Evolutionary conservation across 371 early-diverging fungal genomes (phyloP).

Genomic region (Rhizopus sp.): DNA sequence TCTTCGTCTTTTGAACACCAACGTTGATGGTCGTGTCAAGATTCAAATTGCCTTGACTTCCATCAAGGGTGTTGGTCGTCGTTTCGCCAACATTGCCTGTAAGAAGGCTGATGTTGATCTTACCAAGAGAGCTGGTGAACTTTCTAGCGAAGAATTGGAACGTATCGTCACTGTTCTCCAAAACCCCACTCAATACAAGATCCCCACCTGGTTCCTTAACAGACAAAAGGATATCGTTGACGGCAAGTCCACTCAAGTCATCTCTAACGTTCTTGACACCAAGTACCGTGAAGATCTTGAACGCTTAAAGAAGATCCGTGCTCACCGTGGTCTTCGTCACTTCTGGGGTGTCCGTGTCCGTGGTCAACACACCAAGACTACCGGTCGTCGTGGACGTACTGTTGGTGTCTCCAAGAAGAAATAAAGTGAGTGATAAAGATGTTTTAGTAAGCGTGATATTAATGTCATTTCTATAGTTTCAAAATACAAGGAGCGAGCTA

Average conservation of each 20-base stretch:
- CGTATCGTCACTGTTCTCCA: conserved; percentile 89
- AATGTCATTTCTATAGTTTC: too few relatives aligned
- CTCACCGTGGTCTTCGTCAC: too few relatives aligned
- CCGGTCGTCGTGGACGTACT: conserved; percentile 96
- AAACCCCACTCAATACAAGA: conserved; percentile 95
- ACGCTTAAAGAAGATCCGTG: too few relatives aligned
- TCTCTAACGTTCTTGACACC: conserved; percentile 95
- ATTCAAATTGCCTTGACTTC: conserved; percentile 96
- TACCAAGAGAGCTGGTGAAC: conserved; percentile 98
- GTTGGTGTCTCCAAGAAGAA: conserved; percentile 99
- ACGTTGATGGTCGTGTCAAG: conserved; percentile 98
- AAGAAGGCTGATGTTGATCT: conserved; percentile 98
- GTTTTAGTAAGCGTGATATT: too few relatives aligned
- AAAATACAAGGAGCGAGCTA: too few relatives aligned
- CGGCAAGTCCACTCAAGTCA: conserved; percentile 92
- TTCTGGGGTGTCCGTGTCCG: conserved; percentile 95
- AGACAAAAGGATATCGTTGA: conserved; percentile 97
- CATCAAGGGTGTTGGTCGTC: conserved; percentile 99
- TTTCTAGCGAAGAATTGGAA: conserved; percentile 92
- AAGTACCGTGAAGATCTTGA: too few relatives aligned
- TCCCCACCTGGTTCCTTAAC: conserved; percentile 99
- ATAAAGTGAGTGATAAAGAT: conserved; percentile 25
- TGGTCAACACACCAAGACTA: conserved; percentile 98
- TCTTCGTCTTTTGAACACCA: conserved; percentile 99
- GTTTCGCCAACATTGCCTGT: conserved; percentile 97